Base-by-base conservation (phyloP, 441 rosid species). In the Populus hybrid region DNA sequence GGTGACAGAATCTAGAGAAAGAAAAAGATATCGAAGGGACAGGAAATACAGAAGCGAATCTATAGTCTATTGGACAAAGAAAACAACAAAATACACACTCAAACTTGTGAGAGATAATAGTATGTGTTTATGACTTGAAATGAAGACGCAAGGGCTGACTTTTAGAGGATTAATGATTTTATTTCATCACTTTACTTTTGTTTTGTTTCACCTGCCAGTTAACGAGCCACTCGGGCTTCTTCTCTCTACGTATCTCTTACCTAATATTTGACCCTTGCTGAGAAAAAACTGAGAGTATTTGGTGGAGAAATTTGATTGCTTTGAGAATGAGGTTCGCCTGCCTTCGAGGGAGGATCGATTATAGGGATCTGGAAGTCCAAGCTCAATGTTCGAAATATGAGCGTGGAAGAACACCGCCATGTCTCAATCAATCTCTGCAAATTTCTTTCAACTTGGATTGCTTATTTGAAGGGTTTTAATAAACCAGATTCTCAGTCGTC, bases 111-210 rank as follows among this genome's bases (percentile, higher is more conserved):
- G 42, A 40, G 65, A 34, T 40, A 50, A 40, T 32, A 24, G 10
- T 16, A 34, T 12, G 34, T 3, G 67, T 9, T 1, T 28, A 71
- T 35, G 73, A 10, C 73, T 78, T 73, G 81, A 77, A 76, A 68
- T 40, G 74, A 75, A 26, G 73, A 72, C 70, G 63, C 54, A n/a
- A 54, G 80, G 77, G 93, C 90, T 88, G 89, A 87, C 91, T 80
- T 87, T 77, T 72, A 38, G 3, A 16, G n/a, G 24, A 21, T 28
- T 57, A 5, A 0, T 79, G 6, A 64, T 59, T 21, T 72, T 57
- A 3, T 24, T 72, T 73, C 57, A 74, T 42, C 11, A 10, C n/a
- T 2, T 67, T 59, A 1, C 67, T 68, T 80, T 76, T 66, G 74
- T 50, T 69, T 65, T 65, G 67, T 21, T 64, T 61, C 23, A n/a